Evolutionary conservation across 2,329 filamentous ascomycete species (phyloP), one percentile per base, ranked within the genome.

Genomic region (Macrophomina tecta): DNA sequence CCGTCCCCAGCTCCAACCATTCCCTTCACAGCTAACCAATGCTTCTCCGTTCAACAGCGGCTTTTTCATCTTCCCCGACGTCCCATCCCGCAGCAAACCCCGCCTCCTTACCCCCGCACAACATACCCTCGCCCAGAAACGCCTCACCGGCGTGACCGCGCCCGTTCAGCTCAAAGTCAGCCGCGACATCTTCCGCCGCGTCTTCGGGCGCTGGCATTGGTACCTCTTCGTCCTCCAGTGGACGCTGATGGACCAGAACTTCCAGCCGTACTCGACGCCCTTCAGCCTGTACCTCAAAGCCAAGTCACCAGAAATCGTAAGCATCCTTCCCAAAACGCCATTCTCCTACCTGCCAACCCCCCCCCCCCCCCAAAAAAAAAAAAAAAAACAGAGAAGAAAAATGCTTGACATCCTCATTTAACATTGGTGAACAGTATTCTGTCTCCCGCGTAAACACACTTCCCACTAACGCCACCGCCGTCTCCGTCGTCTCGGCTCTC

Each of bases 241-340:
- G 79, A 7, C 69, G 34, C 63, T 81, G 58, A 72, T 80, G 67
- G 77, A 81, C 63, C 76, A 79, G 66, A 81, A 79, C 65, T 75
- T 77, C 46, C 70, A 75, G 16, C 73, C 76, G 9, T 70, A 72
- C 14, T 73, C 73, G 0, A 72, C 75, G n/a, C 78, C 79, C 0
- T 82, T 81, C 67, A 78, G 74, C 8, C 71, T 82, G 2, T 82
- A 81, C 67, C 74, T 82, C 49, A 79, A 79, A 69, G 78, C 77
- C 69, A 69, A 70, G n/a, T 67, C 65, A 12, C 36, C 55, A 5
- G 14, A 64, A 6, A 66, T 66, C 40, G 36, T 38, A 38, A 38
- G 36, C 23, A 23, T 23, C 2, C 3, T 23, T 23, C 23, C 23
- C 23, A 23, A 3, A 23, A 23, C 23, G 23, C 23, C 23, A 2